Evolutionary conservation across 306 rosid genomes (phyloP).

Genomic region (Purshia tridentata): DNA sequence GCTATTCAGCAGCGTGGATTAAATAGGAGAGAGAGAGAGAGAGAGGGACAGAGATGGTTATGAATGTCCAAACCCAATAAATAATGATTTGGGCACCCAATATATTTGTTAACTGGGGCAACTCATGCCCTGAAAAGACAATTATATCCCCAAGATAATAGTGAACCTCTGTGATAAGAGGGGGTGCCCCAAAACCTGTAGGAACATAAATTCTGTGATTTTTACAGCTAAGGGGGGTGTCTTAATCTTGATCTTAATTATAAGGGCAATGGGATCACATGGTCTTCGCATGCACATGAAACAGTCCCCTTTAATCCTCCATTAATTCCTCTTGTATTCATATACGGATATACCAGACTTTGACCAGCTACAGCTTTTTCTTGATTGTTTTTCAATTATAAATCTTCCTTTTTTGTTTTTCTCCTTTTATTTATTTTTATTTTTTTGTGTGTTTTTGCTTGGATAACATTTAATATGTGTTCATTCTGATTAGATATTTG

Average conservation of each 20-base stretch:
- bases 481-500: constrained; percentile 24
- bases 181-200: neutral
- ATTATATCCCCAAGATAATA: neutral
- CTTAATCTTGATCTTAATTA: constrained; percentile 20
- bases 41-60: neutral
- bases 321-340: constrained; percentile 46
- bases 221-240: constrained; percentile 3
- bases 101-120: neutral
- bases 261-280: constrained; percentile 35
- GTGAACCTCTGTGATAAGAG: neutral
- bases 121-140: neutral
- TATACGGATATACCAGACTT: constrained; percentile 38
- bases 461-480: constrained; percentile 22
- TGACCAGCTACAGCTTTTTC: constrained; percentile 32
- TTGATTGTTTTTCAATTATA: constrained; percentile 8
- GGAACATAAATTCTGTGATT: neutral
- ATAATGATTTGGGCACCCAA: neutral
- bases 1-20: constrained; percentile 43
- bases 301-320: constrained; percentile 48
- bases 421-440: constrained; percentile 1
- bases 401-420: neutral
- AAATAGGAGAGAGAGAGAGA: constrained; percentile 60
- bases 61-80: neutral
- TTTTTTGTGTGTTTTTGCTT: constrained; percentile 10
- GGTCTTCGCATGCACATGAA: constrained; percentile 38